Percentiles rank a stretch among this genome's conserved stretches.
Conservation (phyloP, 208 protist species). For the Leishmania major region DNA sequence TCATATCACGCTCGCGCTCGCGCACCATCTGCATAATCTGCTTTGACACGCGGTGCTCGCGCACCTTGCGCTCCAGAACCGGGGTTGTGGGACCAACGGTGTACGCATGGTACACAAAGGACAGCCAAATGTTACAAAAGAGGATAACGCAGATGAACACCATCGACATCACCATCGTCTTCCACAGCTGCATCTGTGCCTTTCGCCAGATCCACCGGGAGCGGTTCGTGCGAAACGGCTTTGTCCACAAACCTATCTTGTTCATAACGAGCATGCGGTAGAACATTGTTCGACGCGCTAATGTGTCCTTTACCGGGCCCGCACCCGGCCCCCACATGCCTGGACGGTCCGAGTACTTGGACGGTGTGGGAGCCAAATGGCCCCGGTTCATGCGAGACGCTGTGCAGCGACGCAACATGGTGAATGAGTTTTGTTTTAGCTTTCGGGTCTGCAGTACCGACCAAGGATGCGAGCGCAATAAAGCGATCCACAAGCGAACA, state of each 20-base stretch:
- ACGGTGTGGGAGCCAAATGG: slow-evolving; percentile 75
- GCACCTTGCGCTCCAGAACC: slow-evolving; percentile 89
- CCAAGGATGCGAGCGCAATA: too few relatives aligned
- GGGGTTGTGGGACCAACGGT: slow-evolving; percentile 83
- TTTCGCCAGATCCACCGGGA: slow-evolving; percentile 87
- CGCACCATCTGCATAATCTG: slow-evolving; percentile 93
- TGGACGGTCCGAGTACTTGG: slow-evolving; percentile 85
- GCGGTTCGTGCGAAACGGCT: slow-evolving; percentile 83
- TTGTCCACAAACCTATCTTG: slow-evolving; percentile 82
- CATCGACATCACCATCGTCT: slow-evolving; percentile 87
- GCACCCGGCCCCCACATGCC: slow-evolving; percentile 87
- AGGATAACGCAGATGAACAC: slow-evolving; percentile 80
- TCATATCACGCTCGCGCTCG: slow-evolving; percentile 78
- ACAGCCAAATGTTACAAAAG: slow-evolving; percentile 86
- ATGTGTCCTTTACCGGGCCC: slow-evolving; percentile 84
- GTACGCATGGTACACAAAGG: slow-evolving; percentile 92
- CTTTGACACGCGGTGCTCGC: slow-evolving; percentile 89
- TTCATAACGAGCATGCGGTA: slow-evolving; percentile 89
- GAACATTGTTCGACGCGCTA: slow-evolving; percentile 82
- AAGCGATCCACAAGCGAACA: background rate
- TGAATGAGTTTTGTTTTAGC: background rate
- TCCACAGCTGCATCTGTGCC: slow-evolving; percentile 87
- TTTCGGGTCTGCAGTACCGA: background rate
- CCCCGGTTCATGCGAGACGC: slow-evolving; percentile 69
- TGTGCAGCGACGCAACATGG: slow-evolving; percentile 74